Conservation (phyloP, 202 grass and related monocot species). For the Alloteropsis angusta region DNA sequence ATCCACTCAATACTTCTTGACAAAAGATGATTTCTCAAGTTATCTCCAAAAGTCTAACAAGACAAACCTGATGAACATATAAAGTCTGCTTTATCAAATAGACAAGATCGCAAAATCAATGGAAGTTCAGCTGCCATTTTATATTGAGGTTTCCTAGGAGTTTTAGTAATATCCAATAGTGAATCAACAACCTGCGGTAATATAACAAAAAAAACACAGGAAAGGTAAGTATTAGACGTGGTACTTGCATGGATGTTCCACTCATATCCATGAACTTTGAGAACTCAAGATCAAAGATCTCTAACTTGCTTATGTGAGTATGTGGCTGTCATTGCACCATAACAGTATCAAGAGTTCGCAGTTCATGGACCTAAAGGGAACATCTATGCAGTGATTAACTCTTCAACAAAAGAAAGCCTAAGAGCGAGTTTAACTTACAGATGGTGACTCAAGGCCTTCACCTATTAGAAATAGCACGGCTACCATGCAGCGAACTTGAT, state of each 20-base stretch:
- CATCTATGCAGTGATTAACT: not conserved
- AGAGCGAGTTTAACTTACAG: constrained; percentile 46
- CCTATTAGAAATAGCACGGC: constrained; percentile 89
- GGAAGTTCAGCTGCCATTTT: constrained; percentile 85
- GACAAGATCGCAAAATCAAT: constrained; percentile 65
- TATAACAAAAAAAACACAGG: not conserved
- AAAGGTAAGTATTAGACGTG: not conserved
- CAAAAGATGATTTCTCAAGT: constrained; percentile 5
- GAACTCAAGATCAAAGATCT: not conserved
- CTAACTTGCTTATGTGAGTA: not conserved
- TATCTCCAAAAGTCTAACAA: not conserved
- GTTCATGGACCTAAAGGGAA: constrained; percentile 2
- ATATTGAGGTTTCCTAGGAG: constrained; percentile 87
- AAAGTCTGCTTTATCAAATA: constrained; percentile 62
- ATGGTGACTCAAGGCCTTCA: constrained; percentile 72
- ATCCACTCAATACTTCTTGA: not conserved
- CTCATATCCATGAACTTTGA: not conserved
- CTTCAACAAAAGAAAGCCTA: constrained; percentile 7
- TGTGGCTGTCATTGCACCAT: not conserved
- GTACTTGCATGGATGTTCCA: not conserved
- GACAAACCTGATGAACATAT: constrained; percentile 74
- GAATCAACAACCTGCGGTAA: constrained; percentile 65
- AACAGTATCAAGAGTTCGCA: not conserved
- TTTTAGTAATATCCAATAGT: constrained; percentile 64
- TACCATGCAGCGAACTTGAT: constrained; percentile 97